Evolutionary conservation across 1,139 yeast species (phyloP), one percentile per base, ranked within the genome.

Genomic region (Dujonia santamariae): DNA sequence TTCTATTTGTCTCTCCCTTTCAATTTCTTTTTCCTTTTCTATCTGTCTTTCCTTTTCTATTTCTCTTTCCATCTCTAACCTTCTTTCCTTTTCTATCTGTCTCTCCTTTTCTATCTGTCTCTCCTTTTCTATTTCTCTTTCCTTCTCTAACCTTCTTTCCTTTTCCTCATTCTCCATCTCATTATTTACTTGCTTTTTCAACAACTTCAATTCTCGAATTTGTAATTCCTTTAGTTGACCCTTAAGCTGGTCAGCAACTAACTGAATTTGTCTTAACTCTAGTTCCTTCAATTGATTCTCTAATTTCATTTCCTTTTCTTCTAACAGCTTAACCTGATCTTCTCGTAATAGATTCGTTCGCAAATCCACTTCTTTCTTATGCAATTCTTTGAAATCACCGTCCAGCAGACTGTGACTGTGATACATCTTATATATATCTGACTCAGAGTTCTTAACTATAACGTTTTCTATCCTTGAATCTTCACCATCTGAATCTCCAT

Each of bases 131-230:
- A 12, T 15, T 11, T 7, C 17, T 14, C 8, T 20, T 19, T 12
- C 18, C 22, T 23, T 16, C 19, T 26, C 26, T 23, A 8, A 19
- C 11, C 20, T 24, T 9, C 4, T 11, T 14, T 34, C 32, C 3
- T 12, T 20, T 13, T 18, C 22, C 7, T 17, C 19, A 16, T 18
- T 7, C 18, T 36, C 36, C 12, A 14, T 21, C 16, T n/a, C n/a
- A n/a, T n/a, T n/a, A n/a, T n/a, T n/a, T n/a, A 36, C 28, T 16
- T 30, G 36, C 8, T 26, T 14, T 18, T 36, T 33, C 21, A 34
- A 30, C 32, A 34, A 29, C 38, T 34, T 22, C 35, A 34, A 26
- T 36, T 32, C 26, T 28, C 26, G 37, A 26, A 31, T 31, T 17
- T 30, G 26, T 27, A 30, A 13, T 18, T 32, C 32, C 29, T 21